These are phyloP conservation scores for Macrocybe gigantea DNA, from an alignment of 768 basidiomycete species.

Conservation along the genomic window DNA sequence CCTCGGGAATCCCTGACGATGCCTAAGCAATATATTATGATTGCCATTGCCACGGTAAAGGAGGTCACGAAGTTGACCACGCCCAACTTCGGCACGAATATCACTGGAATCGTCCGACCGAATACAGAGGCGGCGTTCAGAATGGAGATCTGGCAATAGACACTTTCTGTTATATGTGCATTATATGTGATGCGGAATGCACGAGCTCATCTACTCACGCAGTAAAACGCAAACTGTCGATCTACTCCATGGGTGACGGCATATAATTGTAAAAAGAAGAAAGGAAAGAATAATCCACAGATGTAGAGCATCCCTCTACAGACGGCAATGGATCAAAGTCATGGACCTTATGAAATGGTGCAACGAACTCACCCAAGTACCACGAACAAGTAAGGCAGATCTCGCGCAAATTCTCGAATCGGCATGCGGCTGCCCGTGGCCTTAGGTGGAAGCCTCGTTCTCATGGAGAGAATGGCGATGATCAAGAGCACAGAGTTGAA, in stretches of 20 bases:
- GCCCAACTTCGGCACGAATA: constrained; percentile 35
- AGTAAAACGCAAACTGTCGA: too few species aligned
- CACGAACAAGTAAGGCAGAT: constrained; percentile 22
- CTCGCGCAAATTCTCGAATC: constrained; percentile 20
- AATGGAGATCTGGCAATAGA: constrained; percentile 20
- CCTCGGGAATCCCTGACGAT: constrained; percentile 27
- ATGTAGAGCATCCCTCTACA: constrained; percentile 14
- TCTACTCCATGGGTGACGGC: constrained; percentile 34
- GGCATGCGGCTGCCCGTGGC: constrained; percentile 16
- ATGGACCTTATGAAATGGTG: neutral
- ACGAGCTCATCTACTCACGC: too few species aligned
- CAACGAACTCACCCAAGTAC: constrained; percentile 11
- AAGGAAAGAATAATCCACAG: constrained; percentile 34
- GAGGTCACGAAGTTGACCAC: constrained; percentile 35
- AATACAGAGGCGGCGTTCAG: constrained; percentile 48
- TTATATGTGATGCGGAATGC: too few species aligned
- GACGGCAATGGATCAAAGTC: neutral
- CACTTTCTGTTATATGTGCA: too few species aligned
- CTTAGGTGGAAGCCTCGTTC: constrained; percentile 27
- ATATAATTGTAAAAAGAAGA: constrained; percentile 48
- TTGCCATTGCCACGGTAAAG: constrained; percentile 23
- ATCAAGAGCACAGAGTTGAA: constrained; percentile 27
- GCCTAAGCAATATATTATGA: constrained; percentile 36
- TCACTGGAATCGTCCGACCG: constrained; percentile 45
- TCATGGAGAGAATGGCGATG: constrained; percentile 26